Conservation (phyloP, 179 eudicot genomes). For the Nepenthes alata region DNA sequence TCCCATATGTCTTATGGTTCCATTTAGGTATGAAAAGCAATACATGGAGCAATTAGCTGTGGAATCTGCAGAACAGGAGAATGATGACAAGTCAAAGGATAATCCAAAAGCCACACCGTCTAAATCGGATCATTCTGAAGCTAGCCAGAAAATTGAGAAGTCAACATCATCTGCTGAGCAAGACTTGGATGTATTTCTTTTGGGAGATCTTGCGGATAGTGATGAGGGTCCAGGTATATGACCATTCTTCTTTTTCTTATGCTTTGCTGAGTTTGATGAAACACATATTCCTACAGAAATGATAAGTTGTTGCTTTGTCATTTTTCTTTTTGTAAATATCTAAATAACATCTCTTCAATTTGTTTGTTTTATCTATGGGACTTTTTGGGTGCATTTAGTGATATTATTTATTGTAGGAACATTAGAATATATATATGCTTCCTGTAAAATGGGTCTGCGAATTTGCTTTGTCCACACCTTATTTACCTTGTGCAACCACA, state of each 20-base stretch:
- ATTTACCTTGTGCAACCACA: too few relatives aligned
- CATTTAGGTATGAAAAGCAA: constrained; percentile 53
- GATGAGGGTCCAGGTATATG: constrained; percentile 75
- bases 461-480: too few relatives aligned
- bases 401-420: too few relatives aligned
- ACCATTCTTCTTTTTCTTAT: background rate
- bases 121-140: constrained; percentile 30
- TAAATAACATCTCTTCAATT: too few relatives aligned
- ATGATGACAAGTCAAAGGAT: constrained; percentile 40
- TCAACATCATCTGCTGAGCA: constrained; percentile 56
- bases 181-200: constrained; percentile 92
- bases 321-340: too few relatives aligned
- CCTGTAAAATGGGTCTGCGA: too few relatives aligned
- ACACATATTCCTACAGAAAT: too few relatives aligned
- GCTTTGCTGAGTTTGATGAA: too few relatives aligned
- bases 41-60: constrained; percentile 49
- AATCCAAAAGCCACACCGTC: constrained; percentile 21
- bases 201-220: constrained; percentile 77
- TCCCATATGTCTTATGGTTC: constrained; percentile 8
- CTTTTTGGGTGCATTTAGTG: too few relatives aligned
- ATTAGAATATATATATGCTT: too few relatives aligned
- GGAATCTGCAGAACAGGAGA: constrained; percentile 47
- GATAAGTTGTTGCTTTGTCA: too few relatives aligned
- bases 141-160: constrained; percentile 36
- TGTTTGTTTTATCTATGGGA: too few relatives aligned